A percentile compares a stretch with the other conserved stretches of the same genome.
These are phyloP conservation scores for Aspergillus viridinutans DNA, from an alignment of 2,329 filamentous ascomycete genomes.

Conservation along the genomic window DNA sequence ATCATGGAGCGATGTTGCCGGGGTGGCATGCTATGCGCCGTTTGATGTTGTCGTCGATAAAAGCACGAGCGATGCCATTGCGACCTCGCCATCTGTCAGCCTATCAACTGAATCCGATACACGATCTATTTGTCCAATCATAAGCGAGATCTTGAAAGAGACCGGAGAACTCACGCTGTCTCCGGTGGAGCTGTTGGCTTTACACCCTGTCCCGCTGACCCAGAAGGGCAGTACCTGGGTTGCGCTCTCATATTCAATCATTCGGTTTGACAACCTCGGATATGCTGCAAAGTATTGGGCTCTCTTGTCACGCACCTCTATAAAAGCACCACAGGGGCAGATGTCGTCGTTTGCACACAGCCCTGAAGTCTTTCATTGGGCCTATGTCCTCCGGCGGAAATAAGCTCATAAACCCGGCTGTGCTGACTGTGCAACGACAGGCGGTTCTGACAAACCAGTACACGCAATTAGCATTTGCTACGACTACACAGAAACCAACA, in stretches of 20 bases:
- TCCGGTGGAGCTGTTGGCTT: conserved; percentile 32
- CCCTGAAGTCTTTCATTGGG: conserved; percentile 34
- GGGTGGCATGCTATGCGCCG: conserved; percentile 21
- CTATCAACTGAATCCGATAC: conserved; percentile 11
- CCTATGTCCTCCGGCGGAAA: conserved; percentile 29
- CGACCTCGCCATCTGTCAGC: conserved; percentile 19
- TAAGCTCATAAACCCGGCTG: conserved; percentile 8
- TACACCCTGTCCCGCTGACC: conserved; percentile 30
- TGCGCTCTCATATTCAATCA: conserved; percentile 30
- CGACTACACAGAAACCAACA: neutral
- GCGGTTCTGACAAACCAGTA: neutral
- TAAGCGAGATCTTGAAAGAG: conserved; percentile 14
- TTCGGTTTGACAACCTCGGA: conserved; percentile 28
- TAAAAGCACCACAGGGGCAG: conserved; percentile 30
- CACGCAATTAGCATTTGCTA: neutral
- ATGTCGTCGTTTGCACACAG: conserved; percentile 25
- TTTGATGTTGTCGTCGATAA: conserved; percentile 35
- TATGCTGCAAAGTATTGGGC: conserved; percentile 24
- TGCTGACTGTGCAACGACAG: neutral
- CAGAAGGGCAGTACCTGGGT: conserved; percentile 26
- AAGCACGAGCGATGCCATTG: conserved; percentile 37
- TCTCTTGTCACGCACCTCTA: conserved; percentile 23
- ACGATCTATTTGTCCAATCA: conserved; percentile 17
- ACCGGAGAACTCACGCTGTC: conserved; percentile 16
- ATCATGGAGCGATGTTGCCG: conserved; percentile 28